Percentiles rank a stretch among this genome's conserved stretches.
phyloP scores from a whole-genome alignment of 768 basidiomycete species.

The Xerocomellus intermedius region DNA sequence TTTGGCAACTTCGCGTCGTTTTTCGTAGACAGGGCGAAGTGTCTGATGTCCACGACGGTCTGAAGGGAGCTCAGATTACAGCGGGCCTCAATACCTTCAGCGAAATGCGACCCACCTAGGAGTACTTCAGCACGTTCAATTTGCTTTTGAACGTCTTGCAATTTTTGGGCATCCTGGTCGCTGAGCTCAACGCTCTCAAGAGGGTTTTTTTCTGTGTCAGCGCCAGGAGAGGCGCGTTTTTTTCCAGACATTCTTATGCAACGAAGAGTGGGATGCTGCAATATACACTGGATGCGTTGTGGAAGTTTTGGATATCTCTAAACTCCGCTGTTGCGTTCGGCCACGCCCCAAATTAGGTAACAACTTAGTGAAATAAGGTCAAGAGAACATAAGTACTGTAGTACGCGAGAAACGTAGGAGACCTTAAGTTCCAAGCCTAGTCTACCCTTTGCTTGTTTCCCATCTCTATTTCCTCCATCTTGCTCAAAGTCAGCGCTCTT shows the following conservation, averaged over 20 bases:
- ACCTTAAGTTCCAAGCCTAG: slow-evolving; percentile 29
- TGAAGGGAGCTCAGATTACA: slow-evolving; percentile 28
- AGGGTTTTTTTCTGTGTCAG: slow-evolving; percentile 70
- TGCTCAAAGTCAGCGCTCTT: slow-evolving; percentile 33
- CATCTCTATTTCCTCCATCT: slow-evolving; percentile 76
- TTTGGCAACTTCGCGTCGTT: slow-evolving; percentile 65
- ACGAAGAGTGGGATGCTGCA: slow-evolving; percentile 4
- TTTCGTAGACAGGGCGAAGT: slow-evolving; percentile 62
- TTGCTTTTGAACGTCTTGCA: slow-evolving; percentile 64
- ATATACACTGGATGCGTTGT: background rate
- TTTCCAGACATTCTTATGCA: slow-evolving; percentile 39
- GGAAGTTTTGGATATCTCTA: slow-evolving; percentile 25
- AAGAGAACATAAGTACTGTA: background rate
- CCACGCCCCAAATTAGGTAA: slow-evolving; percentile 12
- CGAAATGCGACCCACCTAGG: slow-evolving; percentile 52
- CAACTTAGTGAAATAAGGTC: background rate
- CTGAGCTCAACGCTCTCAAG: slow-evolving; percentile 65
- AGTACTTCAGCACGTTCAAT: slow-evolving; percentile 68
- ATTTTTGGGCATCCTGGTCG: slow-evolving; percentile 69
- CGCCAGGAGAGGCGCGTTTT: slow-evolving; percentile 81
- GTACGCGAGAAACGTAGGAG: background rate
- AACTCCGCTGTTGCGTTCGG: slow-evolving; percentile 30
- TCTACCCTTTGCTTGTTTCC: slow-evolving; percentile 79
- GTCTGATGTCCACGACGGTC: slow-evolving; percentile 63
- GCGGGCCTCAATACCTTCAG: background rate